Conservation (phyloP, 2,329 filamentous ascomycete species). For the Aspergillus ibericus region DNA sequence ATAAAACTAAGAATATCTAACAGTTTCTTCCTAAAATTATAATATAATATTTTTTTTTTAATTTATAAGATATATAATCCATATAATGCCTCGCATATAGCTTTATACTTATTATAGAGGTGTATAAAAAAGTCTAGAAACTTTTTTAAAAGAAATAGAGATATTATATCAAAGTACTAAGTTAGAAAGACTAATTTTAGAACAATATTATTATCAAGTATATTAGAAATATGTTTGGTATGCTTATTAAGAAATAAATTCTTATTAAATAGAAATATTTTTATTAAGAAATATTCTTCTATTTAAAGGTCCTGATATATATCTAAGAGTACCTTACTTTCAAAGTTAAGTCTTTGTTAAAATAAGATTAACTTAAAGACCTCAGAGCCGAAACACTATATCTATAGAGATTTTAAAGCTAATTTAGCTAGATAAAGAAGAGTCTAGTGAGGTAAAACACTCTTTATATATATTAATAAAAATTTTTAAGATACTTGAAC, state of each 20-base stretch:
- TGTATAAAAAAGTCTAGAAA: neutral
- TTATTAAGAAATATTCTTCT: neutral
- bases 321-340: neutral
- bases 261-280: neutral
- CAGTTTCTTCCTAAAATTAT: neutral
- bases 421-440: neutral
- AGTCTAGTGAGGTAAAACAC: neutral
- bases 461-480: neutral
- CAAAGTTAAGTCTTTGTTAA: neutral
- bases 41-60: neutral
- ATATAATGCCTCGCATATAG: neutral
- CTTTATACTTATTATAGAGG: neutral
- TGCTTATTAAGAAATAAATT: neutral
- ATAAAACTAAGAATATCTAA: neutral
- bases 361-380: neutral
- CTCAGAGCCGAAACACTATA: neutral
- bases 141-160: neutral
- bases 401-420: neutral
- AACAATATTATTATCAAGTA: neutral
- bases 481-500: neutral
- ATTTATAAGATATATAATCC: neutral
- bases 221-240: neutral
- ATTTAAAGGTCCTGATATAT: neutral
- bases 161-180: neutral
- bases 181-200: neutral